These are phyloP conservation scores for Sarocladium brachiariae DNA, from an alignment of 2,329 filamentous ascomycete species.

Conservation along the genomic window DNA sequence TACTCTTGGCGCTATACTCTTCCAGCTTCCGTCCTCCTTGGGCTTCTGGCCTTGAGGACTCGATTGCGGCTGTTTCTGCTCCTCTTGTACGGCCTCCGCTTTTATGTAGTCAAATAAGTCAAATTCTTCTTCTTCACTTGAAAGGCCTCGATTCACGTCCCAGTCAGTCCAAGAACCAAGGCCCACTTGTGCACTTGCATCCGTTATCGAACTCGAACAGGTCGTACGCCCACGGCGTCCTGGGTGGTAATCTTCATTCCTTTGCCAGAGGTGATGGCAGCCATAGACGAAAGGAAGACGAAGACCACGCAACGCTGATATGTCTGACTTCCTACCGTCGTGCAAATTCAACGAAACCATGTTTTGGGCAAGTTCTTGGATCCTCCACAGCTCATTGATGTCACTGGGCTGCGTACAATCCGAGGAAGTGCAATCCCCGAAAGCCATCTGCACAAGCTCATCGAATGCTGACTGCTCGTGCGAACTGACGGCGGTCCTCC, in stretches of 20 bases:
- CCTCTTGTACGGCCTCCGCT: background rate
- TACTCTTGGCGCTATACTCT: background rate
- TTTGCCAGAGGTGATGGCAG: conserved; percentile 8
- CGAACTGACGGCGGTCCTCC: background rate
- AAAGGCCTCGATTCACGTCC: background rate
- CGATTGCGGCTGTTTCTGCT: background rate
- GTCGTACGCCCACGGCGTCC: background rate
- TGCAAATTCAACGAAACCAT: conserved; percentile 15
- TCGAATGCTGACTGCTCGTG: background rate
- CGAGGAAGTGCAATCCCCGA: background rate
- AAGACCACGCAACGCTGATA: background rate
- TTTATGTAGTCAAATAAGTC: conserved; percentile 6
- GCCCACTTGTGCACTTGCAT: background rate
- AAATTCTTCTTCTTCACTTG: background rate
- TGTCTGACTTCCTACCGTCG: conserved; percentile 8
- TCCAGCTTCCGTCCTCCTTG: background rate
- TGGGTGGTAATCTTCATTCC: background rate
- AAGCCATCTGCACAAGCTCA: background rate
- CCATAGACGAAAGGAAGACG: conserved; percentile 7
- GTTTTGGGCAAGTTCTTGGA: conserved; percentile 18
- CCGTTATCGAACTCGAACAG: background rate
- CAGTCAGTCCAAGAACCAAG: background rate
- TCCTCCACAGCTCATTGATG: conserved; percentile 12
- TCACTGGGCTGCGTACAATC: background rate
- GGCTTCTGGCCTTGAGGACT: background rate